phyloP scores from a whole-genome alignment of 1,284 basidiomycete genomes.

The Sanghuangporus sanghuang region DNA sequence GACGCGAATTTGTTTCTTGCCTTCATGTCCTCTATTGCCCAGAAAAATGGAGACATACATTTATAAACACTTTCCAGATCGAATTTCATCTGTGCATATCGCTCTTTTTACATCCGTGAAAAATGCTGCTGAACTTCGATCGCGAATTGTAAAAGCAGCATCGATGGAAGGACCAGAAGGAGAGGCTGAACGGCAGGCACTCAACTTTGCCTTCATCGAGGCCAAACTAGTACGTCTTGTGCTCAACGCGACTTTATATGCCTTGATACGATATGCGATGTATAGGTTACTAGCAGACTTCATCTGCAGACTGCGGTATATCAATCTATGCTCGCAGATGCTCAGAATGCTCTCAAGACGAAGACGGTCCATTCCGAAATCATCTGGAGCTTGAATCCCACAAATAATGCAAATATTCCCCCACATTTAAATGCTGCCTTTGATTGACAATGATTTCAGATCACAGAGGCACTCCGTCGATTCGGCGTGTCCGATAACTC shows the following conservation, averaged over 20 bases:
- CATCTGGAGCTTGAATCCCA: constrained; percentile 77
- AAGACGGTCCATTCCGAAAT: constrained; percentile 85
- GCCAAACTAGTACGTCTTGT: constrained; percentile 46
- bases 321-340: constrained; percentile 71
- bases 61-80: constrained; percentile 46
- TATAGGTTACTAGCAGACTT: constrained; percentile 64
- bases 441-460: constrained; percentile 40
- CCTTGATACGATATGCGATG: background rate
- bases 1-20: background rate
- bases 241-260: background rate
- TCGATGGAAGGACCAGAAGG: constrained; percentile 54
- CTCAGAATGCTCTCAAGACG: constrained; percentile 55
- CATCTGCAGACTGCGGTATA: constrained; percentile 81
- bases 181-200: constrained; percentile 59
- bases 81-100: constrained; percentile 46
- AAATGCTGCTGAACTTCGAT: constrained; percentile 58
- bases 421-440: background rate
- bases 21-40: background rate
- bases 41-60: constrained; percentile 45
- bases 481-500: constrained; percentile 75
- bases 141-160: constrained; percentile 66
- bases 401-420: constrained; percentile 61
- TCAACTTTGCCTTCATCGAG: constrained; percentile 90
- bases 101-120: constrained; percentile 65
- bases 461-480: constrained; percentile 78